Percentiles rank a stretch among this genome's conserved stretches.
These are phyloP conservation scores for Huntiella omanensis DNA, from an alignment of 2,329 filamentous ascomycete species.

Conservation along the genomic window DNA sequence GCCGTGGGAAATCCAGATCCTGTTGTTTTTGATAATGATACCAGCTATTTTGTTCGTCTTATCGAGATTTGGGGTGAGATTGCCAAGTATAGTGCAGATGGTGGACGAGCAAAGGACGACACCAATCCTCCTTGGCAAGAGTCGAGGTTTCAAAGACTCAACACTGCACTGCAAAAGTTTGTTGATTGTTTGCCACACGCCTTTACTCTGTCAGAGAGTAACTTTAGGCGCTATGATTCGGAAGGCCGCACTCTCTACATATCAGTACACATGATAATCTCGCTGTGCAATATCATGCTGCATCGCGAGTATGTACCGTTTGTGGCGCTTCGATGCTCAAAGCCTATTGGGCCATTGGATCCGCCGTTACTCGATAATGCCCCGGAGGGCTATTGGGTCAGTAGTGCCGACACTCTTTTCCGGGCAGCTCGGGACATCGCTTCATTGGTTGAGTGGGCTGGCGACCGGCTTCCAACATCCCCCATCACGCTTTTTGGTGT, in stretches of 20 bases:
- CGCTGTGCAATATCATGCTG: constrained; percentile 42
- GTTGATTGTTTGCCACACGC: not conserved
- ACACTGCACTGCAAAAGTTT: constrained; percentile 16
- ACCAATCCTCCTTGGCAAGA: constrained; percentile 39
- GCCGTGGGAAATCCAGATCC: constrained; percentile 10
- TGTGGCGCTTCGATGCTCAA: constrained; percentile 21
- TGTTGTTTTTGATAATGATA: constrained; percentile 25
- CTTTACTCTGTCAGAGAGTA: not conserved
- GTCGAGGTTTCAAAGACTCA: constrained; percentile 35
- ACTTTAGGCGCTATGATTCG: not conserved
- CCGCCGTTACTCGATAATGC: constrained; percentile 8
- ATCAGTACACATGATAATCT: constrained; percentile 30
- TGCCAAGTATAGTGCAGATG: constrained; percentile 33
- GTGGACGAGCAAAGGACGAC: constrained; percentile 29
- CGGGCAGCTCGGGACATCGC: constrained; percentile 43
- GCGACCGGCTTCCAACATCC: constrained; percentile 45
- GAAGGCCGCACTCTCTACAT: not conserved
- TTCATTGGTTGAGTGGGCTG: constrained; percentile 43
- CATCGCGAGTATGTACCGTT: constrained; percentile 16
- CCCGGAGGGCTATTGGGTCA: constrained; percentile 36
- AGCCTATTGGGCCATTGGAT: constrained; percentile 38
- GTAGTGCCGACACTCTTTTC: constrained; percentile 43
- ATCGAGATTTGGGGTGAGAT: constrained; percentile 42
- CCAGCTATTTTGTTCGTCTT: constrained; percentile 36
- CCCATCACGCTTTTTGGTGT: constrained; percentile 48